These are phyloP conservation scores for Myrica gale DNA, from an alignment of 306 rosid species.

Conservation along the genomic window DNA sequence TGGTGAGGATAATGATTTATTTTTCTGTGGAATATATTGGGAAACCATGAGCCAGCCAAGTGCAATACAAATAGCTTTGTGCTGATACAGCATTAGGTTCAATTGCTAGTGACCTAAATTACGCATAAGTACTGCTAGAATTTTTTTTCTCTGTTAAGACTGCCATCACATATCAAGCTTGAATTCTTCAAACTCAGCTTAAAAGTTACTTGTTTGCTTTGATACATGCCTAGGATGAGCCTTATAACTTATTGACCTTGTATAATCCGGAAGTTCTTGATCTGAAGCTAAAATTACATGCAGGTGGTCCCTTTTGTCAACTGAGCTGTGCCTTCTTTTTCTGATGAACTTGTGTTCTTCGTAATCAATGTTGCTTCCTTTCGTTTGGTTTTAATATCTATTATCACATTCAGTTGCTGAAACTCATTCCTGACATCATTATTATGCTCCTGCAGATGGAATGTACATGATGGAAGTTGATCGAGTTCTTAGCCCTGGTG, in stretches of 20 bases:
- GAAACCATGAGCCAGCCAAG: constrained; percentile 1
- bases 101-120: constrained; percentile 5
- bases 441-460: constrained; percentile 51
- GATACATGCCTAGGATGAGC: background rate
- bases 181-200: background rate
- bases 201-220: background rate
- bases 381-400: background rate
- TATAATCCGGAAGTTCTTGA: background rate
- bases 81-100: constrained; percentile 12
- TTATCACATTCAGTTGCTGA: background rate
- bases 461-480: constrained; percentile 83
- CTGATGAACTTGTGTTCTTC: background rate
- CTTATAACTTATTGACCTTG: background rate
- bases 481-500: constrained; percentile 86
- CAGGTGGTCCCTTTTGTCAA: background rate
- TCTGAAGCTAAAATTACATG: background rate
- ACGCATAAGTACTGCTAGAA: constrained; percentile 1
- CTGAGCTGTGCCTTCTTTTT: background rate
- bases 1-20: constrained; percentile 46
- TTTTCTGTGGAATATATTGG: background rate
- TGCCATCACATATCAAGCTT: background rate
- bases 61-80: constrained; percentile 10
- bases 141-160: background rate
- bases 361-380: constrained; percentile 6
- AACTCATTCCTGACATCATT: background rate